Conservation (phyloP, 805 yeast genomes). For the Ogataea siamensis region DNA sequence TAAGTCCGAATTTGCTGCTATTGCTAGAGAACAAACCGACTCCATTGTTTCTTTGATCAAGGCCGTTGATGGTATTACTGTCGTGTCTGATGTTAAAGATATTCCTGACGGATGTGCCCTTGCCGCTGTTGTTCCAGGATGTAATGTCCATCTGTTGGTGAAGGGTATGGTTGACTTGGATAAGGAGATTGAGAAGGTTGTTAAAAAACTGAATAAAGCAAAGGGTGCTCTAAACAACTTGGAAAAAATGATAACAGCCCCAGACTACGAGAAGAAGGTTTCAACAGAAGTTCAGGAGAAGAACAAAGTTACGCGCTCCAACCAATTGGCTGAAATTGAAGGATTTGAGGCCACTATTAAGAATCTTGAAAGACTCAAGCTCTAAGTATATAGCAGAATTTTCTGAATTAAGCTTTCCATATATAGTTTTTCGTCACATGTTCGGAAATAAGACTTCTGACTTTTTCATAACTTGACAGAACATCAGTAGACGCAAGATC, state of each 20-base stretch:
- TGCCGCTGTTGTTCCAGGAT: constrained; percentile 73
- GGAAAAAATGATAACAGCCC: constrained; percentile 63
- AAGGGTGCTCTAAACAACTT: constrained; percentile 57
- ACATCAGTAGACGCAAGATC: constrained; percentile 50
- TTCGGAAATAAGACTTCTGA: constrained; percentile 47
- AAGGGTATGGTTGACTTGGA: constrained; percentile 94
- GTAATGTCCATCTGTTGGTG: constrained; percentile 85
- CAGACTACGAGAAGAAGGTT: constrained; percentile 87
- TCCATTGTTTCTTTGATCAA: constrained; percentile 91
- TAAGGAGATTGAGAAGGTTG: constrained; percentile 81
- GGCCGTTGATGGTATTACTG: constrained; percentile 75
- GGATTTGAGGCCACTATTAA: constrained; percentile 84
- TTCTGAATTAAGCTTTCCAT: constrained; percentile 40
- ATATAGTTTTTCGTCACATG: constrained; percentile 54
- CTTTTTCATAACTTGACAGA: constrained; percentile 39
- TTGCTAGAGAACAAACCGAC: constrained; percentile 68
- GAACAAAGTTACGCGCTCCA: constrained; percentile 66
- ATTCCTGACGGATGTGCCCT: constrained; percentile 92
- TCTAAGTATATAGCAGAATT: constrained; percentile 29
- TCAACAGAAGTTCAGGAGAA: constrained; percentile 75
- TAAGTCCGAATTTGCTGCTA: constrained; percentile 44
- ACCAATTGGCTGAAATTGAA: constrained; percentile 79
- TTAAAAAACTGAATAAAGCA: constrained; percentile 69
- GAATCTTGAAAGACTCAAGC: constrained; percentile 76
- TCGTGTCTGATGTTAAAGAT: constrained; percentile 51